Evolutionary conservation across 176 grass and related monocot genomes (phyloP), one percentile per base, ranked within the genome.

Genomic region (Typha latifolia): DNA sequence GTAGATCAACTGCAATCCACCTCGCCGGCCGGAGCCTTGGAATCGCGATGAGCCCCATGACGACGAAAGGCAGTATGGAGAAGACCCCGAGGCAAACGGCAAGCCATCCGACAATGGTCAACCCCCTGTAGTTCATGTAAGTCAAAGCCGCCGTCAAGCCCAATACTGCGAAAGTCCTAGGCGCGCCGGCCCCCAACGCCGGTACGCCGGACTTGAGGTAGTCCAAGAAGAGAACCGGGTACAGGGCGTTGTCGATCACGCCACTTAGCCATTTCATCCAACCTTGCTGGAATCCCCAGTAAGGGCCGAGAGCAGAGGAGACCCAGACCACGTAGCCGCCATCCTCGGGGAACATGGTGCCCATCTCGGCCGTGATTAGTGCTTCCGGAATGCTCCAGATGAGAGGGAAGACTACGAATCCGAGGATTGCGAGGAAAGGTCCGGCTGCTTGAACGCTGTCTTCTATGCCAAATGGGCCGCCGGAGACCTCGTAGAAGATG

Each of bases 211-310:
- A 91, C 71, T 96, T 86, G 63, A 96, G 32, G 62, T 96, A 91
- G 77, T 96, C 88, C 18, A 96, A 82, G 81, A 96, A 86, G 14
- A 89, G 86, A 47, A 96, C 85, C 3, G 92, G 92, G 62, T 96
- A 96, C 9, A 96, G 71, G 51, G 92, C 92, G 79, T 91, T 91
- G 22, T 96, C 88, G 65, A 96, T 89, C 56, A 91, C 88, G 11
- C 92, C 92, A 16, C 88, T 91, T 11, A 96, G 80, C 92, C 92
- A 96, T 76, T 96, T 96, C 3, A 78, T 86, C 88, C 92, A 96
- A 18, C 92, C 92, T 89, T 91, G 88, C 71, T 91, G 92, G 79
- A 96, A 96, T 52, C 88, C 88, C 92, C 92, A 91, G 37, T 86
- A 96, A 3, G 92, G 85, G 0, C 92, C 88, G 20, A 96, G 73